Base-by-base conservation (phyloP, 352 stramenopile genomes). In the Plasmopara muralis region DNA sequence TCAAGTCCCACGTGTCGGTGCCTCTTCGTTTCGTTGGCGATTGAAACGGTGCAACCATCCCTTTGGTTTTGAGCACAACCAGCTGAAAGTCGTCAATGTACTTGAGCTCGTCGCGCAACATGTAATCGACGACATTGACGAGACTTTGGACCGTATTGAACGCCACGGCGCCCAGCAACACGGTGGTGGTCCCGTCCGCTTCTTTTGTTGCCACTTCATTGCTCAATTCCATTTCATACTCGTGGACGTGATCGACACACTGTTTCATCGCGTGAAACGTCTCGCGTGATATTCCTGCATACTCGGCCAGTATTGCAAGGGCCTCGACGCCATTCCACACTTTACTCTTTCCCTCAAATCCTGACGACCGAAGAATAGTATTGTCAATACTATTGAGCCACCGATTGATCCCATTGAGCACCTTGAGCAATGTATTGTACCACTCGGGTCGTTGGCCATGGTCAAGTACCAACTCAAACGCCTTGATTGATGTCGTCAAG, bases 51-150 rank as follows among this genome's bases (percentile, higher is more conserved):
- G 50, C 38, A 29, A 47, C 57, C 13, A 47, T 50, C 1, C 35
- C 54, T 15, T 60, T 64, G 0, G 51, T 68, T 29, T 74, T 63
- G 4, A 64, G 58, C 33, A 72, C 59, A 8, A 89, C 74, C 2
- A 93, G 57, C 51, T 90, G 87, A 41, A 89, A 93, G 50, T 93
- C 83, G 45, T 90, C 74, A 9, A 89, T 58, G 42, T 84, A 91
- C 63, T 90, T 87, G 39, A 88, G 57, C 20, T 73, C 50, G n/a
- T 90, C 74, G 7, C 80, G 71, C 16, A 84, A 86, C 81, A 93
- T 89, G 56, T 87, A 93, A 29, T 86, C 75, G 12, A 70, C 70
- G 8, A 93, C 81, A 37, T 74, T 80, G 39, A 91, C 62, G 18
- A 93, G 64, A 13, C 58, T 70, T 28, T 79, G 58, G 8, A 89